Base-by-base conservation (phyloP, 2,329 filamentous ascomycete species). In the Aspergillus ochraceoroseus region DNA sequence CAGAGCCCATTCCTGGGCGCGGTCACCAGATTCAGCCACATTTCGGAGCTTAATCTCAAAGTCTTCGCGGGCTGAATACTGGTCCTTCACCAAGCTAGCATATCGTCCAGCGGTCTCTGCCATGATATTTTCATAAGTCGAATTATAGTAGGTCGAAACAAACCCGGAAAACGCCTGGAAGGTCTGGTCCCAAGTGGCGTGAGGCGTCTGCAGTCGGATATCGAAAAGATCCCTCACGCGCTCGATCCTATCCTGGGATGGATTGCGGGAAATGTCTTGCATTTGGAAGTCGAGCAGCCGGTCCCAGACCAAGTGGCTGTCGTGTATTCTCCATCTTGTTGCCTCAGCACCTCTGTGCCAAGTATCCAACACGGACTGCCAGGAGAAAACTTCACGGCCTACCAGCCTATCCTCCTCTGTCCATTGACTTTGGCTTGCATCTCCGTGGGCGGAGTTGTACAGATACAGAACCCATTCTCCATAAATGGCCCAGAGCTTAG, bases 281-380 rank as follows among this genome's bases (percentile, higher is more conserved):
- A 75, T 63, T 28, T 75, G 55, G 4, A 80, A 64, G 28, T 77
- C 69, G 22, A 79, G 66, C 48, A 77, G 79, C 22, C 73, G 74
- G 56, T 81, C 73, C 79, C 79, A 83, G 4, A 82, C 68, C 2
- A 75, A 49, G 52, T 80, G 72, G 53, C 78, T 80, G 51, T 79
- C 74, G 49, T 78, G 75, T 36, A 82, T 70, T 29, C 77, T 74
- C 70, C 75, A 79, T 41, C 73, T 72, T 11, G 79, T 81, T 9
- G 71, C 72, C 23, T 75, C 69, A 4, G 73, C 69, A 14, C 71
- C 79, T 49, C 74, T 68, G 44, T 75, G 70, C 66, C 78, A 76
- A 3, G 75, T 72, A 11, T 73, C 70, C 37, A 79, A 42, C 7
- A 82, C 67, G 28, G 72, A 65, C 30, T 78, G 71, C 60, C 70